Evolutionary conservation across 345 rosid genomes (phyloP), one percentile per base, ranked within the genome.

Genomic region (Firmiana major): DNA sequence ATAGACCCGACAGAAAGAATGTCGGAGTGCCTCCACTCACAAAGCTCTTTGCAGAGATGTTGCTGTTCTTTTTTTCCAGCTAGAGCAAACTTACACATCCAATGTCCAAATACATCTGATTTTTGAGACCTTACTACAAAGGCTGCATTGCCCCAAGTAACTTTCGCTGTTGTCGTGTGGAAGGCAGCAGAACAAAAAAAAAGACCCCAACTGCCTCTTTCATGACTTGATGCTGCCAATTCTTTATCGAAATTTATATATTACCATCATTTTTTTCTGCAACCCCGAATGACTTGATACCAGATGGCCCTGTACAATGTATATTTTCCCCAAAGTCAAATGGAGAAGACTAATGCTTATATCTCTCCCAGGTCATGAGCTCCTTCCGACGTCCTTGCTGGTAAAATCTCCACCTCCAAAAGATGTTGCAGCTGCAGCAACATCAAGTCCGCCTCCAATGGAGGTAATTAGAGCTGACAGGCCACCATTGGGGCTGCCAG

Each of bases 391-490:
- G 79, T 94, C 97, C 80, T 90, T 88, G 70, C 91, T 85, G 7
- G 87, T 31, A 79, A 80, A 89, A 77, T 93, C 99, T 57, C 86
- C 90, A 0, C 85, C 83, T 59, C 89, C 91, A 54, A 84, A 89
- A 31, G 92, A 76, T 0, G 88, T 79, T 40, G 87, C 85, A 1
- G 76, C 83, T 1, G 89, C 79, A 4, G 84, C 90, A 57, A 89
- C 80, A 59, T 90, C 92, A 22, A 89, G 84, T 9, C 90, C 88
- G 10, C 92, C 87, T 24, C 92, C 87, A 3, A 92, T 88, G 3
- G 97, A 93, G 24, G 94, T 90, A 36, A 95, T 87, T 54, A 92
- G 82, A 78, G 94, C 94, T 1, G 97, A 88, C 78, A 93, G 79
- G 43, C 92, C 85, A 51, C 83, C 65, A 55, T 63, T 82, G 6